phyloP scores from a whole-genome alignment of 345 rosid species.

The Eucalyptus polybractea region DNA sequence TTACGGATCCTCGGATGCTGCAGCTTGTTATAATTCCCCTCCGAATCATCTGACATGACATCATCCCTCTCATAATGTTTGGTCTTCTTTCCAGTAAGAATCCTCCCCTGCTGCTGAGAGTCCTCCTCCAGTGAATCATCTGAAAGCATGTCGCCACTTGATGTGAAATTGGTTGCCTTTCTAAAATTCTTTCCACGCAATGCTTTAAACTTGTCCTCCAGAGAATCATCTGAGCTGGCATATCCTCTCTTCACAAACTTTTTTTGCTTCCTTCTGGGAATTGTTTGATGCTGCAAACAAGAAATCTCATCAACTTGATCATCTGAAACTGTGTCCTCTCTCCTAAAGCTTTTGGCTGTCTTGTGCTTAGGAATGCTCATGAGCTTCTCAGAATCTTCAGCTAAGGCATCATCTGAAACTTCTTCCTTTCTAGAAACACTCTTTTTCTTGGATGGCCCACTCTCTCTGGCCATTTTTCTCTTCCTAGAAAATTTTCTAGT shows the following conservation, averaged over 20 bases:
- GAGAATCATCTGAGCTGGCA: slow-evolving; percentile 14
- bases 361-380: slow-evolving; percentile 23
- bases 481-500: slow-evolving; percentile 49
- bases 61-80: slow-evolving; percentile 18
- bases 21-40: slow-evolving; percentile 9
- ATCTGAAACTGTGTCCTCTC: slow-evolving; percentile 19
- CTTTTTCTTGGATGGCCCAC: slow-evolving; percentile 24
- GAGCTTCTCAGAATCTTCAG: slow-evolving; percentile 26
- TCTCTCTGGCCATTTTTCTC: slow-evolving; percentile 40
- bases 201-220: slow-evolving; percentile 2
- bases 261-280: slow-evolving; percentile 3
- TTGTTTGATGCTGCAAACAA: slow-evolving; percentile 7
- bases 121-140: slow-evolving; percentile 32
- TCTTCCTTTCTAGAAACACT: slow-evolving; percentile 13
- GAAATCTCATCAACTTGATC: slow-evolving; percentile 29
- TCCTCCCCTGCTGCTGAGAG: slow-evolving; percentile 9
- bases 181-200: slow-evolving; percentile 10
- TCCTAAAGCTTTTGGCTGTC: slow-evolving; percentile 16
- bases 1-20: slow-evolving; percentile 11
- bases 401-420: slow-evolving; percentile 45
- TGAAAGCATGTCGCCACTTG: slow-evolving; percentile 34
- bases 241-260: slow-evolving; percentile 12
- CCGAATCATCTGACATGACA: slow-evolving; percentile 42
- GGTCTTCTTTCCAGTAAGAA: slow-evolving; percentile 5
- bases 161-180: slow-evolving; percentile 10